These are phyloP conservation scores for Protoeuglena noctilucae DNA, from an alignment of 139 green algal species.

Conservation along the genomic window DNA sequence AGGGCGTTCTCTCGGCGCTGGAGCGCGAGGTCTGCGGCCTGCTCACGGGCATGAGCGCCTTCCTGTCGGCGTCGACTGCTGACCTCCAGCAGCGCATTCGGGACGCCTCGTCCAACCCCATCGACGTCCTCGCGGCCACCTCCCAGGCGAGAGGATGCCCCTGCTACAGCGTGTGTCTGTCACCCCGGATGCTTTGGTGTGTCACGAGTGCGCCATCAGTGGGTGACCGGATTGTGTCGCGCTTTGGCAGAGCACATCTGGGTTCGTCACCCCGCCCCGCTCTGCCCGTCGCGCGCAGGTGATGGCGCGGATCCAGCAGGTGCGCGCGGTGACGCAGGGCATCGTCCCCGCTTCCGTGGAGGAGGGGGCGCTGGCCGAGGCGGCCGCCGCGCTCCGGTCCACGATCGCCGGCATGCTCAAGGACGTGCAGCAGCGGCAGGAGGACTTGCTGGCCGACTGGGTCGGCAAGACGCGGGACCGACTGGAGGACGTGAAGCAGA, in stretches of 20 bases:
- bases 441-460: neutral
- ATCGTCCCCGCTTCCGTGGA: too few relatives aligned
- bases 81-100: neutral
- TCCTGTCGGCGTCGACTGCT: too few relatives aligned
- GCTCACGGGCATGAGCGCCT: neutral
- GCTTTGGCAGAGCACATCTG: too few relatives aligned
- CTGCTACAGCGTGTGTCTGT: too few relatives aligned
- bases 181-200: too few relatives aligned
- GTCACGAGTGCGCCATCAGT: too few relatives aligned
- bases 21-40: neutral
- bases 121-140: neutral
- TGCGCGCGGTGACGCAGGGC: too few relatives aligned
- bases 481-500: neutral
- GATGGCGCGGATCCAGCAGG: too few relatives aligned
- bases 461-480: neutral
- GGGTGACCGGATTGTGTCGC: neutral
- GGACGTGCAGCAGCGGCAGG: neutral
- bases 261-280: too few relatives aligned
- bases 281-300: too few relatives aligned
- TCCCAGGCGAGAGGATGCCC: too few relatives aligned
- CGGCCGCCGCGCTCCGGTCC: neutral
- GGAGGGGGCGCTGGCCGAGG: neutral
- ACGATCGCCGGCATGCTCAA: neutral
- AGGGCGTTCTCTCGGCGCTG: neutral
- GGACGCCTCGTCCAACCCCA: neutral